A percentile compares a stretch with the other conserved stretches of the same genome.
Evolutionary conservation across 176 grass and related monocot genomes (phyloP).

Genomic region (Avena sativa): DNA sequence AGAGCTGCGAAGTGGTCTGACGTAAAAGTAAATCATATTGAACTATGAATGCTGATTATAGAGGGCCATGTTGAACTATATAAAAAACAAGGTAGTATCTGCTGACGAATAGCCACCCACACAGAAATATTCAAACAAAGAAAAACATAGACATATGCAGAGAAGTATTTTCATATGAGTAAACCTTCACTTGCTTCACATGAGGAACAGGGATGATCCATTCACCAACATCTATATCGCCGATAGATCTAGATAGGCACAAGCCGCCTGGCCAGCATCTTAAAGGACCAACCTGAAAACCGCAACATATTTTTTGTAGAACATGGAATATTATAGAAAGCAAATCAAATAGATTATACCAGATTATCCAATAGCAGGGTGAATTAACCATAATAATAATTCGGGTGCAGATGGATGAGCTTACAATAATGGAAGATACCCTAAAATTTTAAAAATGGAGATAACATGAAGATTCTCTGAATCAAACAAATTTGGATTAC

Average conservation of each 20-base stretch:
- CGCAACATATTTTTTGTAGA: conserved; percentile 19
- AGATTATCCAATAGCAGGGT: neutral
- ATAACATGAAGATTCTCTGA: conserved; percentile 16
- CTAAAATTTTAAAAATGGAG: neutral
- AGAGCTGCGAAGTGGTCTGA: neutral
- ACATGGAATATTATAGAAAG: conserved; percentile 13
- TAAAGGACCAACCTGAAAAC: conserved; percentile 89
- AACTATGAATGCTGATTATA: conserved; percentile 2
- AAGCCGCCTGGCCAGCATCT: conserved; percentile 99
- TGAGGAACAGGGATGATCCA: conserved; percentile 92
- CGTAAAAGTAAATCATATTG: conserved; percentile 16
- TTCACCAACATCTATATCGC: conserved; percentile 94
- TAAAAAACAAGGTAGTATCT: conserved; percentile 25
- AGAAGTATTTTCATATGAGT: conserved; percentile 47
- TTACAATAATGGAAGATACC: neutral
- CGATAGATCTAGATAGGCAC: conserved; percentile 98
- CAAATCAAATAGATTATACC: neutral
- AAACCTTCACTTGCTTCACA: conserved; percentile 99
- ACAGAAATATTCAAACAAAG: conserved; percentile 5
- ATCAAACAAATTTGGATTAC: neutral
- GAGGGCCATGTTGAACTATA: neutral
- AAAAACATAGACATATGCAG: neutral
- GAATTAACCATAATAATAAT: conserved; percentile 13
- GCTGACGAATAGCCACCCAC: neutral
- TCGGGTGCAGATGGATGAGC: neutral